These are phyloP conservation scores for Pseudogymnoascus sp. DNA, from an alignment of 2,329 filamentous ascomycete genomes.

Conservation along the genomic window DNA sequence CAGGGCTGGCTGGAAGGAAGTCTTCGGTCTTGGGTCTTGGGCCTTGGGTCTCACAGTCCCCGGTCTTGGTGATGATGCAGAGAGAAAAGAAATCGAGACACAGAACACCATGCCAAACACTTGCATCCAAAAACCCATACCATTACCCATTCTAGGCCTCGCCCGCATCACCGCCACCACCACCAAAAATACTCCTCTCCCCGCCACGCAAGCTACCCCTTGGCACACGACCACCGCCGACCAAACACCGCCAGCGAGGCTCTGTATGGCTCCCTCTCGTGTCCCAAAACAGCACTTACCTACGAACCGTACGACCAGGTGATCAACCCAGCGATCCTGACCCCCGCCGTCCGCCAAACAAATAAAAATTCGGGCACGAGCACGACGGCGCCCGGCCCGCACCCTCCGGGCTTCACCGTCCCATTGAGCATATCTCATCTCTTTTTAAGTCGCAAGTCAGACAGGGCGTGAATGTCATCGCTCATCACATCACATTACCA, in stretches of 20 bases:
- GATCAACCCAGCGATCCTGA: background rate
- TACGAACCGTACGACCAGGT: background rate
- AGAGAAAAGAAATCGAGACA: background rate
- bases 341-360: background rate
- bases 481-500: background rate
- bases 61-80: background rate
- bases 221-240: background rate
- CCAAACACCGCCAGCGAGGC: background rate
- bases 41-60: background rate
- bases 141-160: background rate
- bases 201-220: background rate
- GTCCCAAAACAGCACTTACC: background rate
- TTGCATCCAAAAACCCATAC: background rate
- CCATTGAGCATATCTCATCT: background rate
- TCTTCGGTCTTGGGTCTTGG: background rate
- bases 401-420: background rate
- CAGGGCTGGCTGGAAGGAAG: background rate
- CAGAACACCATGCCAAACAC: background rate
- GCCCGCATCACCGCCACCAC: background rate
- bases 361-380: background rate
- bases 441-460: background rate
- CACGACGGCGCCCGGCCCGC: background rate
- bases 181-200: background rate
- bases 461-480: background rate
- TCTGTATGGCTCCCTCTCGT: background rate